Evolutionary conservation across 2,329 filamentous ascomycete genomes (phyloP).

Genomic region (Fusarium newnesense): DNA sequence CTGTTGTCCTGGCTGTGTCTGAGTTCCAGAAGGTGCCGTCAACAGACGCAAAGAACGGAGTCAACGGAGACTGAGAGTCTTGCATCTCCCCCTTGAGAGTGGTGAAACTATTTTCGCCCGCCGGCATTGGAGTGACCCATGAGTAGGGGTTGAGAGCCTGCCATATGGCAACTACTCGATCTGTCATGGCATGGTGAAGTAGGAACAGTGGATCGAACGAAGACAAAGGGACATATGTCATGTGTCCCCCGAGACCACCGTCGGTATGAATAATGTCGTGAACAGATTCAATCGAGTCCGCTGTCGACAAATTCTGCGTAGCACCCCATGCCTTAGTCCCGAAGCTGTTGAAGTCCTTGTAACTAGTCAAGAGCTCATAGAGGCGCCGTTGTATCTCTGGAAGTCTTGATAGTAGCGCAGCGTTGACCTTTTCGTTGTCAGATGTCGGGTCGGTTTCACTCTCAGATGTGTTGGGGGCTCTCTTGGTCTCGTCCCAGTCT

Average conservation of each 20-base stretch:
- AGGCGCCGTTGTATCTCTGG: slow-evolving; percentile 69
- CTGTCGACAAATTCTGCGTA: slow-evolving; percentile 57
- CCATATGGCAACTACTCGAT: slow-evolving; percentile 81
- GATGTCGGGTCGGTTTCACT: slow-evolving; percentile 54
- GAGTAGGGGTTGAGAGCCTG: slow-evolving; percentile 76
- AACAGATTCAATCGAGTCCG: slow-evolving; percentile 73
- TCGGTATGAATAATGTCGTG: slow-evolving; percentile 72
- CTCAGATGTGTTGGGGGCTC: slow-evolving; percentile 57
- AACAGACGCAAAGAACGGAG: slow-evolving; percentile 71
- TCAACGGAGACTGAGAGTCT: slow-evolving; percentile 66
- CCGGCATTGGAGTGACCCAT: slow-evolving; percentile 69
- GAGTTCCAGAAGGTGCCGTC: slow-evolving; percentile 76
- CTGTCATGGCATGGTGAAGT: slow-evolving; percentile 80
- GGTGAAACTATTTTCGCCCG: slow-evolving; percentile 70
- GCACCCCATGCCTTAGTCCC: slow-evolving; percentile 74
- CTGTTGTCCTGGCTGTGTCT: slow-evolving; percentile 66
- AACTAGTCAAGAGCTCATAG: slow-evolving; percentile 74
- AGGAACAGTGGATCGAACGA: slow-evolving; percentile 85
- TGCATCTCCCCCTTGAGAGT: slow-evolving; percentile 64
- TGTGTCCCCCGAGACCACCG: slow-evolving; percentile 71
- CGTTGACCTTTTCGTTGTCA: slow-evolving; percentile 67
- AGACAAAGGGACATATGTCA: slow-evolving; percentile 76
- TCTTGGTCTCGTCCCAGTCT: slow-evolving; percentile 68
- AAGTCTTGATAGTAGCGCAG: slow-evolving; percentile 57
- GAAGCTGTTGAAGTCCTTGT: slow-evolving; percentile 74